Percentiles rank a stretch among this genome's conserved stretches.
phyloP scores from a whole-genome alignment of 2,329 filamentous ascomycete genomes.

The Alternaria gaisen region DNA sequence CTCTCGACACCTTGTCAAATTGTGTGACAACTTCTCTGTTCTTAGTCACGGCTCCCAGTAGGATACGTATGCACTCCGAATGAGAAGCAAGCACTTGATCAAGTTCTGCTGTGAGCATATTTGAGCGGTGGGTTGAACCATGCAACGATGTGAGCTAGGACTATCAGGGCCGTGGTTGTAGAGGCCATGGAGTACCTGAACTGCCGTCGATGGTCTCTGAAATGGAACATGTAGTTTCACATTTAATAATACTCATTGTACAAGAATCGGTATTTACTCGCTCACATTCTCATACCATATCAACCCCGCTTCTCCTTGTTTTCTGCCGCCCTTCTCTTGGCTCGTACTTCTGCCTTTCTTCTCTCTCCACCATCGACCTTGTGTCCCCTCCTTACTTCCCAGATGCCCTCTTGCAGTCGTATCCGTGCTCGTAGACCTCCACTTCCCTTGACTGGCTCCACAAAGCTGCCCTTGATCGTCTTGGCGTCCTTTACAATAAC shows the following conservation, averaged over 20 bases:
- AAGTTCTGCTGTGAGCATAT: no score
- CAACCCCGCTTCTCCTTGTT: conserved; percentile 70
- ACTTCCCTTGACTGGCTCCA: conserved; percentile 71
- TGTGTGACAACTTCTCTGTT: no score
- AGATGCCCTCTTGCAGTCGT: conserved; percentile 83
- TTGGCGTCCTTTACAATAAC: conserved; percentile 74
- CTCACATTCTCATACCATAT: background rate
- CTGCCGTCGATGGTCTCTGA: background rate
- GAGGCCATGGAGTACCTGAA: background rate
- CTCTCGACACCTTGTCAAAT: no score
- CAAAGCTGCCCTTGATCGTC: conserved; percentile 78
- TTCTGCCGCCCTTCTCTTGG: conserved; percentile 83
- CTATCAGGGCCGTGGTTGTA: background rate
- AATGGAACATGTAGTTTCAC: background rate
- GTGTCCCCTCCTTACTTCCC: conserved; percentile 85
- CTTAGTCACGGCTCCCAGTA: no score
- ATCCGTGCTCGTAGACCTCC: conserved; percentile 70
- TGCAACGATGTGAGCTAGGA: background rate
- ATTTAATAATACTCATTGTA: conserved; percentile 11
- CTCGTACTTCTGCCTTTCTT: conserved; percentile 82
- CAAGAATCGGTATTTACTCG: background rate
- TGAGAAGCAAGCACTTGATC: no score
- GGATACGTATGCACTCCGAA: no score
- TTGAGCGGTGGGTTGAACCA: no score
- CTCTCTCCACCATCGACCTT: conserved; percentile 98